Base-by-base conservation (phyloP, 768 basidiomycete species). In the Termitomyces sp. region DNA sequence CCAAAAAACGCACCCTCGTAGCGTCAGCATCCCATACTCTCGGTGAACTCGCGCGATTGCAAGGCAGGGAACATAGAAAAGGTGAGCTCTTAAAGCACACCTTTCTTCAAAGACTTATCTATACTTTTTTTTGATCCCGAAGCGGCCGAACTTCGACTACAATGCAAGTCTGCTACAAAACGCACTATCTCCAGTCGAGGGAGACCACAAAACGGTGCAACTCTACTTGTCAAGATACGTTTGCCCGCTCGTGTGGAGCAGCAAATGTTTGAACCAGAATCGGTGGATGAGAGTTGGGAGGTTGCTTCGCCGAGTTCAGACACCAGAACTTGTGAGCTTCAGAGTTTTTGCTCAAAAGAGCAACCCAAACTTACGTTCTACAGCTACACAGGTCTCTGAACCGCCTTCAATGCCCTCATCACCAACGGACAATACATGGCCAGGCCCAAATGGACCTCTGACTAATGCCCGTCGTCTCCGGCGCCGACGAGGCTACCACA, bases 1-100 rank as follows among this genome's bases (percentile, higher is more conserved):
- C 73, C 27, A 84, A 81, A 65, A 84, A 78, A 65, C 77, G 78
- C 1, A 78, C 71, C 41, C 73, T 87, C 4, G 79, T 89, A 0
- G 88, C 83, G 0, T 78, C 73, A 0, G 75, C 80, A 0, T 70
- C 72, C 9, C 75, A 83, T 63, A 75, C 82, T 0, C 67, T 90
- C 2, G 77, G 75, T 5, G 87, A 87, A 41, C 67, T 87, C 42
- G 54, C 78, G 39, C 81, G 76, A 61, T 79, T 73, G 63, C 81
- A 83, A 54, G 79, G 77, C 13, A 61, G 64, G 13, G 78, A 78
- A 11, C 70, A 58, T 0, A 45, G 60, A 11, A 57, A 70, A 20
- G 76, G 84, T 85, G 58, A 62, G 80, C 72, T 33, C 57, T 41
- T 3, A 0, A 56, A 11, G 15, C 2, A 5, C n/a, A 4, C 27